phyloP scores from a whole-genome alignment of 2,329 filamentous ascomycete species.

The Colletotrichum godetiae region DNA sequence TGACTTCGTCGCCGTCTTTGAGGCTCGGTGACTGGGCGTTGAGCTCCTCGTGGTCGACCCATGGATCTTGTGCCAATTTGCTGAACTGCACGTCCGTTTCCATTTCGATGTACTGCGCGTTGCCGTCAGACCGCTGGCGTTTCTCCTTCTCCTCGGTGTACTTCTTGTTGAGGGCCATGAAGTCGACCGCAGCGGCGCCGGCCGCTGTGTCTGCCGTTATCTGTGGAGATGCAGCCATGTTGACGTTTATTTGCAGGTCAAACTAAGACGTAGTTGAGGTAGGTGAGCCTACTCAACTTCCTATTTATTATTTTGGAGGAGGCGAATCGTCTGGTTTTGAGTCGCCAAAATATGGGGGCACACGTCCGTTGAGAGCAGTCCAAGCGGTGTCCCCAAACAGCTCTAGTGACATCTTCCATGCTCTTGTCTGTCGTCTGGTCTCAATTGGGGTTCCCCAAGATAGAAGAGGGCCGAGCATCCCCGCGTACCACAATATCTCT shows the following conservation, averaged over 20 bases:
- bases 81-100: conserved; percentile 36
- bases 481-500: neutral
- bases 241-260: neutral
- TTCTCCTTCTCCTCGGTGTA: conserved; percentile 49
- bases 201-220: neutral
- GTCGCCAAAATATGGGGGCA: neutral
- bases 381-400: conserved; percentile 4
- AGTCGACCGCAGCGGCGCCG: conserved; percentile 25
- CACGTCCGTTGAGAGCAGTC: neutral
- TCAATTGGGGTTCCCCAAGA: neutral
- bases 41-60: conserved; percentile 46
- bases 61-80: conserved; percentile 47
- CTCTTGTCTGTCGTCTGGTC: neutral
- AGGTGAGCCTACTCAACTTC: neutral
- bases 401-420: neutral
- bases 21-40: conserved; percentile 40
- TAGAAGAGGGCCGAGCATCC: neutral
- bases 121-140: conserved; percentile 46
- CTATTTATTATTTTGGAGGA: neutral
- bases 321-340: neutral
- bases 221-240: conserved; percentile 15
- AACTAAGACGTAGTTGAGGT: neutral
- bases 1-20: conserved; percentile 41
- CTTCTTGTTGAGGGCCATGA: conserved; percentile 41
- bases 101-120: conserved; percentile 46